Evolutionary conservation across 768 basidiomycete species (phyloP).

Genomic region (Mycena polygramma): DNA sequence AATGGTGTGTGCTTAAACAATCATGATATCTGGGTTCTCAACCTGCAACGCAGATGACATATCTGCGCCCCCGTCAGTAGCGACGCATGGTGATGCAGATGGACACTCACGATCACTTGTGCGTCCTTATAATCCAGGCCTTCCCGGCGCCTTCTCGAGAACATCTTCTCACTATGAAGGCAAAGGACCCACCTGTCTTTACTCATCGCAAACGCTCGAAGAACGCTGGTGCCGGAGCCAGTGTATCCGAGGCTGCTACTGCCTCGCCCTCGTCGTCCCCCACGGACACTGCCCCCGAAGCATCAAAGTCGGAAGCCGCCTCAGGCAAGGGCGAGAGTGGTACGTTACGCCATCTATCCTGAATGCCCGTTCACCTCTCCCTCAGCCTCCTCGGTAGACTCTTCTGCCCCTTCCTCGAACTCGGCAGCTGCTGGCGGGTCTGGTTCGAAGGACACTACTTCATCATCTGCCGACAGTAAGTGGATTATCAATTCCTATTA

Average conservation of each 20-base stretch:
- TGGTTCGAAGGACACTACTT: constrained; percentile 21
- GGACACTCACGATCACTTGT: constrained; percentile 27
- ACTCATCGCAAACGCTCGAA: constrained; percentile 16
- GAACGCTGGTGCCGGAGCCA: constrained; percentile 22
- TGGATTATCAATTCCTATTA: not conserved
- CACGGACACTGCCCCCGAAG: constrained; percentile 16
- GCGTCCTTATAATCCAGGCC: constrained; percentile 28
- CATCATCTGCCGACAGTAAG: constrained; percentile 10
- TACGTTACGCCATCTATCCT: not conserved
- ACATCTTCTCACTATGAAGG: constrained; percentile 32
- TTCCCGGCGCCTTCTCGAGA: not conserved
- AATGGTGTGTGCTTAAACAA: constrained; percentile 13
- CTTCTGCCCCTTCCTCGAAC: constrained; percentile 24
- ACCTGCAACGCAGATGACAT: constrained; percentile 20
- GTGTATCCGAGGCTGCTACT: constrained; percentile 19
- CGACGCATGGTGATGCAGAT: constrained; percentile 30
- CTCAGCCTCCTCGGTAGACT: constrained; percentile 1
- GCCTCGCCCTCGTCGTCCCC: constrained; percentile 16
- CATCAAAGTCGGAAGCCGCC: constrained; percentile 3
- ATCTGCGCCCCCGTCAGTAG: constrained; percentile 22
- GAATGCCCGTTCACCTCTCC: not conserved
- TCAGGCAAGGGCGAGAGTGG: constrained; percentile 18
- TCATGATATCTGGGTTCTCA: constrained; percentile 28
- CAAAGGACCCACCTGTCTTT: constrained; percentile 36
- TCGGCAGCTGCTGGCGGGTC: constrained; percentile 36